These are phyloP conservation scores for Cladosporium sp. DNA, from an alignment of 2,329 filamentous ascomycete genomes.

Conservation along the genomic window DNA sequence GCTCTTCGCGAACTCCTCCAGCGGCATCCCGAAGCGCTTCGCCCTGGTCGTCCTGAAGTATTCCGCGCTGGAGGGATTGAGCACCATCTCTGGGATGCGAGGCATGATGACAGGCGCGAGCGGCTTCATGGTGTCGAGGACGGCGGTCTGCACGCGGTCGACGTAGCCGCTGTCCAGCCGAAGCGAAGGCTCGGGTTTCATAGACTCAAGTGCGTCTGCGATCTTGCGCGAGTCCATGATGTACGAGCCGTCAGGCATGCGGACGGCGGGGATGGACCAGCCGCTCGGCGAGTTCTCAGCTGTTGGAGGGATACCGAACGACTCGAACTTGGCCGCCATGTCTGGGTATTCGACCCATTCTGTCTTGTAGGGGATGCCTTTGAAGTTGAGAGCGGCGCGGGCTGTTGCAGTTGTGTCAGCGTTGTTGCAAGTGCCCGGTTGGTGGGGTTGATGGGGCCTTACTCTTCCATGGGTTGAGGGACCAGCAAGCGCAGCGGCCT, in stretches of 20 bases:
- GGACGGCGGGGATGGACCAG: conserved; percentile 54
- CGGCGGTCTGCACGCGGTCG: conserved; percentile 31
- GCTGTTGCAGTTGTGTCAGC: conserved; percentile 37
- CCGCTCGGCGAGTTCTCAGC: conserved; percentile 26
- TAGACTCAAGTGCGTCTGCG: conserved; percentile 51
- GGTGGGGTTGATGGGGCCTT: conserved; percentile 37
- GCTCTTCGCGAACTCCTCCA: conserved; percentile 43
- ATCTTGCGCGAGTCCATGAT: conserved; percentile 61
- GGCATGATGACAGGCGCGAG: conserved; percentile 43
- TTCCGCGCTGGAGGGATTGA: conserved; percentile 45
- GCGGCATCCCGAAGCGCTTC: conserved; percentile 44
- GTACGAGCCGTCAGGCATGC: conserved; percentile 50
- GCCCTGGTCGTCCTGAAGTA: conserved; percentile 54
- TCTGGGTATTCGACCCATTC: conserved; percentile 66
- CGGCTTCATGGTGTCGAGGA: conserved; percentile 38
- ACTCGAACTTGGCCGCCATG: conserved; percentile 45
- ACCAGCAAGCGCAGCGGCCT: conserved; percentile 50
- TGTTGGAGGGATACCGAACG: conserved; percentile 46
- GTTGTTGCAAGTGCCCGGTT: neutral
- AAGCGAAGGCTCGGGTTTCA: conserved; percentile 52
- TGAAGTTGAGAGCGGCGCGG: conserved; percentile 61
- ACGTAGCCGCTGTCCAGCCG: conserved; percentile 49
- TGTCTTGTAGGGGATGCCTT: conserved; percentile 60
- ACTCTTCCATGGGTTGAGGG: conserved; percentile 62
- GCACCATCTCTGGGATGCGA: conserved; percentile 44